Evolutionary conservation across 208 protist genomes (phyloP).

Genomic region (Trypanosoma cruzi): DNA sequence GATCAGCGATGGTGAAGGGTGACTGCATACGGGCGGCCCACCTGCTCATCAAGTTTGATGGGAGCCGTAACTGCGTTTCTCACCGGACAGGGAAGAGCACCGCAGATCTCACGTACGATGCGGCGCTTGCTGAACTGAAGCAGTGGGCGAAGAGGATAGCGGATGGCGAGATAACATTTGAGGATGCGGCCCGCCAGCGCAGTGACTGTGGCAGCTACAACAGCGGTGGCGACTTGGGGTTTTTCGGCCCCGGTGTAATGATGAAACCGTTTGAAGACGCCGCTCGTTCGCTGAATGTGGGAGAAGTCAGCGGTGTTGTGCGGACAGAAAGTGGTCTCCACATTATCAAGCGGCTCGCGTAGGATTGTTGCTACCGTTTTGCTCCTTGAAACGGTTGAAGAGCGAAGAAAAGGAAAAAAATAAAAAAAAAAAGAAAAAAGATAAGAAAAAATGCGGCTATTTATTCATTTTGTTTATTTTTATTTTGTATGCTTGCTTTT

Average conservation of each 20-base stretch:
- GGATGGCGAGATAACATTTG: conserved; percentile 74
- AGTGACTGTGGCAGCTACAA: conserved; percentile 91
- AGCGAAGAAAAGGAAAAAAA: background rate
- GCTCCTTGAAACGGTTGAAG: background rate
- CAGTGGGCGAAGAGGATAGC: conserved; percentile 71
- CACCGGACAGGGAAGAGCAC: conserved; percentile 78
- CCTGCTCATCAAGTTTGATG: conserved; percentile 90
- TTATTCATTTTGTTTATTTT: too few species aligned
- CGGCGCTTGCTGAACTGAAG: conserved; percentile 75
- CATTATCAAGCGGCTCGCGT: conserved; percentile 90
- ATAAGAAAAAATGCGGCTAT: background rate
- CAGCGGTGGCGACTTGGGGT: conserved; percentile 84
- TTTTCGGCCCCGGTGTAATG: conserved; percentile 92
- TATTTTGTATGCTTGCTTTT: too few species aligned
- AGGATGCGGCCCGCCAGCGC: conserved; percentile 75
- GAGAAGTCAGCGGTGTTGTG: conserved; percentile 86
- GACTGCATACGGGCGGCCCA: conserved; percentile 61
- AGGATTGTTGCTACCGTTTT: too few species aligned
- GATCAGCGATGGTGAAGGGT: conserved; percentile 20
- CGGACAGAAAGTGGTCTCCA: conserved; percentile 92
- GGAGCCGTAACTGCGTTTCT: conserved; percentile 91
- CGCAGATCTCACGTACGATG: conserved; percentile 59
- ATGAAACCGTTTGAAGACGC: conserved; percentile 95
- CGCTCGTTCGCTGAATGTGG: conserved; percentile 72
- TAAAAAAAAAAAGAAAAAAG: background rate